Evolutionary conservation across 768 basidiomycete species (phyloP).

Genomic region (Mycena latifolia): DNA sequence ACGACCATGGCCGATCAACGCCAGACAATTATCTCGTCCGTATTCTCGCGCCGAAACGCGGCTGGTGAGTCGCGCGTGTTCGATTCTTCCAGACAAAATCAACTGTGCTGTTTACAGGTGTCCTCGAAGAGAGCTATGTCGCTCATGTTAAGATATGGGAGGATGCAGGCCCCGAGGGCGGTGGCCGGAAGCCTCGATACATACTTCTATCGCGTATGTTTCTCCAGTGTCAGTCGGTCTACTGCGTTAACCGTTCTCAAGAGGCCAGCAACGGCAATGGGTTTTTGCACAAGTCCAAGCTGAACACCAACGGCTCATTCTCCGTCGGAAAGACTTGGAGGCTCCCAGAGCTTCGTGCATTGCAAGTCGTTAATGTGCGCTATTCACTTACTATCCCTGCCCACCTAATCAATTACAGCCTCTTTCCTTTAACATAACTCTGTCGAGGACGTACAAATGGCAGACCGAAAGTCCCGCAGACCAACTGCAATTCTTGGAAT

Average conservation of each 20-base stretch:
- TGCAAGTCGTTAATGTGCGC: constrained; percentile 84
- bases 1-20: neutral
- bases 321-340: constrained; percentile 98
- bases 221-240: neutral
- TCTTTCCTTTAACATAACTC: constrained; percentile 79
- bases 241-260: constrained; percentile 41
- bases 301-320: constrained; percentile 94
- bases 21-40: constrained; percentile 83
- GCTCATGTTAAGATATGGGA: constrained; percentile 96
- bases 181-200: constrained; percentile 87
- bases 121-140: constrained; percentile 83
- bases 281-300: constrained; percentile 95
- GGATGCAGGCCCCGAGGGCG: constrained; percentile 76
- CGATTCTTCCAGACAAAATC: constrained; percentile 56
- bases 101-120: constrained; percentile 63
- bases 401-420: constrained; percentile 54
- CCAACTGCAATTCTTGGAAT: constrained; percentile 78
- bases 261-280: constrained; percentile 73
- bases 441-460: constrained; percentile 94
- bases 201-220: constrained; percentile 91
- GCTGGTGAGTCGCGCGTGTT: neutral
- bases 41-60: constrained; percentile 82
- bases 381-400: constrained; percentile 25
- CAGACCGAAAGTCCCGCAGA: constrained; percentile 82
- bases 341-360: constrained; percentile 80